A percentile compares a stretch with the other conserved stretches of the same genome.
Conservation (phyloP, 768 basidiomycete species). For the Fistulinella prunicolor region DNA sequence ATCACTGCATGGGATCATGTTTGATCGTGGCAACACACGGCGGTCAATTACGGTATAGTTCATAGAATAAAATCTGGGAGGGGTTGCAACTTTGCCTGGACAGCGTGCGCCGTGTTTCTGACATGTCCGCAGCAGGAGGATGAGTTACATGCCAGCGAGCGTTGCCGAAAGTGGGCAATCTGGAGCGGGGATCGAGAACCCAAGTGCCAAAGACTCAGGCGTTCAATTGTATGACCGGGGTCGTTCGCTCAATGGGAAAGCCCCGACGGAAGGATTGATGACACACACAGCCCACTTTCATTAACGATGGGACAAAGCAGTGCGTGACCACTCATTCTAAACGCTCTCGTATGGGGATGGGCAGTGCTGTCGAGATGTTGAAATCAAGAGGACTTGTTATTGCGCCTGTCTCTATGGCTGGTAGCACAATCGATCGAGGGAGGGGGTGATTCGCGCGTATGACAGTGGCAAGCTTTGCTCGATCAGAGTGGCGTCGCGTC, state of each 20-base stretch:
- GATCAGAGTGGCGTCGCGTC: slow-evolving; percentile 8
- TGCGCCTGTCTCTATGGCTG: too few species aligned
- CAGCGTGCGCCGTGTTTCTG: neutral
- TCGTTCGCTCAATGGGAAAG: neutral
- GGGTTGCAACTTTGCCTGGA: neutral
- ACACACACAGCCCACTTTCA: slow-evolving; percentile 15
- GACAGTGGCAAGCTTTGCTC: slow-evolving; percentile 8
- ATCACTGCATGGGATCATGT: slow-evolving; percentile 5
- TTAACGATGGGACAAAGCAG: slow-evolving; percentile 17
- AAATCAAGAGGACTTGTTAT: slow-evolving; percentile 5
- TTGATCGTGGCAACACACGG: slow-evolving; percentile 16
- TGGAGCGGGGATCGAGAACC: too few species aligned
- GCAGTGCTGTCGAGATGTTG: slow-evolving; percentile 5
- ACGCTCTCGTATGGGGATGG: neutral
- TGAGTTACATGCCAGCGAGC: neutral
- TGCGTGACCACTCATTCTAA: slow-evolving; percentile 2
- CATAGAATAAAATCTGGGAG: neutral
- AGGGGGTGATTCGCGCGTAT: slow-evolving; percentile 1
- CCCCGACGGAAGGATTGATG: neutral
- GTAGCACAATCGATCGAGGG: neutral
- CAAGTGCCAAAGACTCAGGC: too few species aligned
- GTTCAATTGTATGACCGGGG: neutral
- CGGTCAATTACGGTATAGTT: slow-evolving; percentile 1
- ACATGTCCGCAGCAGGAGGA: slow-evolving; percentile 1
- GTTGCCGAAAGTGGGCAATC: neutral